A percentile compares a stretch with the other conserved stretches of the same genome.
phyloP scores from a whole-genome alignment of 2,329 filamentous ascomycete genomes.

The Malbranchea zuffiana region DNA sequence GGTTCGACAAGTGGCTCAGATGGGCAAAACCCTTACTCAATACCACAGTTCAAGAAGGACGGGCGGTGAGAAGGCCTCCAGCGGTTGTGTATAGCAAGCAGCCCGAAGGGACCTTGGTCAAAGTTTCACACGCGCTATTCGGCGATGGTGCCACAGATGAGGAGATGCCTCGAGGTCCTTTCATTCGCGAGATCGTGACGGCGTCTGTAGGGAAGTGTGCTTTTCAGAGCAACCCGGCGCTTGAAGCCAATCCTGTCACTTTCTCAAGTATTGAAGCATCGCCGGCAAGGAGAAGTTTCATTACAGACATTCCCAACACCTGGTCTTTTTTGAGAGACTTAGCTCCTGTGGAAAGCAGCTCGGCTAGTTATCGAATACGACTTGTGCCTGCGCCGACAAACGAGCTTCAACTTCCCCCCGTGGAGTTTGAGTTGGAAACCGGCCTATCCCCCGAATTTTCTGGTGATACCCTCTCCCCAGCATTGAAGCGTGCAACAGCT shows the following conservation, averaged over 20 bases:
- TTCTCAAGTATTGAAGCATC: slow-evolving; percentile 6
- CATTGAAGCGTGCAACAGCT: slow-evolving; percentile 23
- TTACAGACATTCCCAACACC: slow-evolving; percentile 25
- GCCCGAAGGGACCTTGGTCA: slow-evolving; percentile 5
- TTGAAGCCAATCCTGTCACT: neutral
- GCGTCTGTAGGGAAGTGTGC: slow-evolving; percentile 31
- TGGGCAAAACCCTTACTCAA: slow-evolving; percentile 26
- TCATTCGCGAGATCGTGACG: slow-evolving; percentile 25
- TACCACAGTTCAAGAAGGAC: slow-evolving; percentile 13
- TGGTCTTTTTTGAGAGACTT: slow-evolving; percentile 25
- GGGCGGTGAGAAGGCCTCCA: slow-evolving; percentile 10
- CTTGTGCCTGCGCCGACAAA: slow-evolving; percentile 24
- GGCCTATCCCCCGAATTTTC: neutral
- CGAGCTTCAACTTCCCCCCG: slow-evolving; percentile 19
- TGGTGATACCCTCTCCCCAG: slow-evolving; percentile 2
- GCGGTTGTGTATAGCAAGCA: slow-evolving; percentile 9
- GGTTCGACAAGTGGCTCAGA: slow-evolving; percentile 28
- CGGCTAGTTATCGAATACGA: slow-evolving; percentile 21
- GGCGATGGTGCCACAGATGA: neutral
- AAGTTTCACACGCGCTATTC: slow-evolving; percentile 12
- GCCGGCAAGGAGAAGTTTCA: slow-evolving; percentile 18
- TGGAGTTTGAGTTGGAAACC: slow-evolving; percentile 27
- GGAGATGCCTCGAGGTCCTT: neutral
- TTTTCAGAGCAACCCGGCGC: slow-evolving; percentile 19
- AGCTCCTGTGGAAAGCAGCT: slow-evolving; percentile 10